Percentiles rank a stretch among this genome's conserved stretches.
Conservation (phyloP, 2,329 filamentous ascomycete genomes). For the Neocucurbitaria cava region DNA sequence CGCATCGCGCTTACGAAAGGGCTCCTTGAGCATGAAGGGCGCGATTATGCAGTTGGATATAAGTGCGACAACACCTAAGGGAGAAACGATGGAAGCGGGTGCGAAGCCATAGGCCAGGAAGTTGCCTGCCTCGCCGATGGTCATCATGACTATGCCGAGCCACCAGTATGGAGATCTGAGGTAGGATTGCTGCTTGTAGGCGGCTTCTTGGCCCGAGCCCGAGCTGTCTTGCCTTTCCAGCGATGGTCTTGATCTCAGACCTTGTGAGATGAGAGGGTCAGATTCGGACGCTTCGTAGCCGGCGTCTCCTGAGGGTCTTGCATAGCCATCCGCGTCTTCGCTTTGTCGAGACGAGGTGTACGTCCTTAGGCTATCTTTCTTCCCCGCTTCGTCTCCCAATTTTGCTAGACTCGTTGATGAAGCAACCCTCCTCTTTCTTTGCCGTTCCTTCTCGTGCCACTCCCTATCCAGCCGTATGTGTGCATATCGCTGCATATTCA, state of each 20-base stretch:
- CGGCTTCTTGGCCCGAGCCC: conserved; percentile 33
- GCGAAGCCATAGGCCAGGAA: conserved; percentile 98
- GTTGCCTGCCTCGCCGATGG: conserved; percentile 90
- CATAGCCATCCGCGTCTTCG: conserved; percentile 4
- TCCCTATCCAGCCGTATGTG: conserved; percentile 84
- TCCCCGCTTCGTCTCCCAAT: conserved; percentile 40
- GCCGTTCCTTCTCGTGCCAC: conserved; percentile 58
- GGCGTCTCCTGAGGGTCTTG: conserved; percentile 4
- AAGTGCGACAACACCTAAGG: conserved; percentile 93
- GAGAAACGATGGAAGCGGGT: conserved; percentile 95
- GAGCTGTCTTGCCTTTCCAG: conserved; percentile 39
- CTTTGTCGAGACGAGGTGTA: conserved; percentile 6
- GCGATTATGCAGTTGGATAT: conserved; percentile 98
- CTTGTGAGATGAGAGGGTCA: conserved; percentile 39
- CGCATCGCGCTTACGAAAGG: conserved; percentile 82
- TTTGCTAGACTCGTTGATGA: conserved; percentile 54
- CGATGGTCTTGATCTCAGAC: conserved; percentile 31
- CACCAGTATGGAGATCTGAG: conserved; percentile 95
- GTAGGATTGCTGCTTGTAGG: conserved; percentile 71
- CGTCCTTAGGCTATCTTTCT: conserved; percentile 10
- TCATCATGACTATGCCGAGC: conserved; percentile 91
- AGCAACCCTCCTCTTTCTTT: conserved; percentile 34
- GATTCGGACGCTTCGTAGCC: conserved; percentile 37
- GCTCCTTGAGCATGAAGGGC: conserved; percentile 90
- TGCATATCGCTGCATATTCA: conserved; percentile 96